Conservation (phyloP, 768 basidiomycete genomes). For the Thelephora aurantiotincta region DNA sequence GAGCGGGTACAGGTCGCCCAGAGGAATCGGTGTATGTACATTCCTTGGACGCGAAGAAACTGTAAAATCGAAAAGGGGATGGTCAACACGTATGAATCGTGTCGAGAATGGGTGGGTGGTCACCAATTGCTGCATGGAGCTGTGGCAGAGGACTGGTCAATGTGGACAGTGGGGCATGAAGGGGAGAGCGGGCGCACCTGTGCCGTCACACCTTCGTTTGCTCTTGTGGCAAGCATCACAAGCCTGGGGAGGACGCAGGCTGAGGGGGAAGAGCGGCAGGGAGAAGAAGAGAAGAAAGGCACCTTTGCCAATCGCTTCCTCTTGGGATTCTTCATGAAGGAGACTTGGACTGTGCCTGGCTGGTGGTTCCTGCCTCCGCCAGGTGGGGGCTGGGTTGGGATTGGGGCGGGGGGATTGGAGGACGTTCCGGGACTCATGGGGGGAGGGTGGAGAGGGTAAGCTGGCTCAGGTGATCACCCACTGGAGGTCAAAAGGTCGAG, state of each 20-base stretch:
- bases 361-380: background rate
- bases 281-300: constrained; percentile 3
- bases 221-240: constrained; percentile 80
- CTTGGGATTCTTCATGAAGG: constrained; percentile 39
- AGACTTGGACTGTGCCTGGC: constrained; percentile 9
- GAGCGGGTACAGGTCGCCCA: constrained; percentile 65
- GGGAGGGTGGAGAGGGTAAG: too few species aligned
- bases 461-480: too few species aligned
- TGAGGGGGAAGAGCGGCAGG: background rate
- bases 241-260: constrained; percentile 22
- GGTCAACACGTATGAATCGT: background rate
- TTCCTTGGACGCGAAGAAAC: constrained; percentile 68
- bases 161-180: background rate
- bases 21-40: constrained; percentile 73
- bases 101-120: constrained; percentile 2
- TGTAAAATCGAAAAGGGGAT: constrained; percentile 17
- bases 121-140: constrained; percentile 78
- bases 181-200: constrained; percentile 30
- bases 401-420: background rate
- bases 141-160: constrained; percentile 15
- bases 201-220: constrained; percentile 75
- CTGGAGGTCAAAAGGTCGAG: too few species aligned
- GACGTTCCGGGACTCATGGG: too few species aligned
- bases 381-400: background rate
- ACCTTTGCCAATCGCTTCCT: constrained; percentile 41